These are phyloP conservation scores for Flaveria sonorensis DNA, from an alignment of 129 eudicot genomes.

Conservation along the genomic window DNA sequence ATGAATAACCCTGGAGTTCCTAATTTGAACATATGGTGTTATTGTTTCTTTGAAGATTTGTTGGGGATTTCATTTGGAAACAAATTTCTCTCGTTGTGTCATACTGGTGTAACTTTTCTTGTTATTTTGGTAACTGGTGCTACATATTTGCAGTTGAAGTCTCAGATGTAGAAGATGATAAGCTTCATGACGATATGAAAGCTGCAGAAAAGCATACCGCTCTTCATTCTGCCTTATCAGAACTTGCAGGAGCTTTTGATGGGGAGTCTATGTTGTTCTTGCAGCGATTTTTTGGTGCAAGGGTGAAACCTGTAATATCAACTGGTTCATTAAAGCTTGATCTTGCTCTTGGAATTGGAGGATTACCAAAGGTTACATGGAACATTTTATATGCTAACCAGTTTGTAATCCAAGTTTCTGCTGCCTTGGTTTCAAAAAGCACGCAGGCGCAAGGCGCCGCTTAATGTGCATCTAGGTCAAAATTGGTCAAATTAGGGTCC, in stretches of 20 bases:
- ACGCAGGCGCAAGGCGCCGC: too few relatives aligned
- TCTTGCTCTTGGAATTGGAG: slow-evolving; percentile 93
- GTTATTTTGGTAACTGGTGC: slow-evolving; percentile 19
- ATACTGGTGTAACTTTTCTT: slow-evolving; percentile 1
- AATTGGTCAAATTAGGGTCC: too few relatives aligned
- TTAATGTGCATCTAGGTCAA: too few relatives aligned
- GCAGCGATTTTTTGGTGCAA: slow-evolving; percentile 77
- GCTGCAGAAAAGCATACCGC: slow-evolving; percentile 75
- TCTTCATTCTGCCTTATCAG: slow-evolving; percentile 71
- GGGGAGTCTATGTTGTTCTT: slow-evolving; percentile 80
- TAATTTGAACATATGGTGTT: too few relatives aligned
- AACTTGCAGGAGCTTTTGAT: slow-evolving; percentile 74
- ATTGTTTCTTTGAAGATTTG: background rate
- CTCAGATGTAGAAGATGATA: slow-evolving; percentile 66
- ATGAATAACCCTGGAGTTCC: too few relatives aligned
- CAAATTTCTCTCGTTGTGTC: background rate
- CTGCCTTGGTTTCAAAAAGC: too few relatives aligned
- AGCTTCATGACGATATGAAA: slow-evolving; percentile 54
- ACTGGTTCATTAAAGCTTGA: slow-evolving; percentile 97
- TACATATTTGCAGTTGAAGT: slow-evolving; percentile 45
- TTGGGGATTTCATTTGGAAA: background rate
- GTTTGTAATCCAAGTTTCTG: background rate
- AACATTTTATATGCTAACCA: slow-evolving; percentile 1
- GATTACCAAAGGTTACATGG: slow-evolving; percentile 78
- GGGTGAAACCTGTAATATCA: slow-evolving; percentile 71